Evolutionary conservation across 2,329 filamentous ascomycete species (phyloP), one percentile per base, ranked within the genome.

Genomic region (Monascus ruber): DNA sequence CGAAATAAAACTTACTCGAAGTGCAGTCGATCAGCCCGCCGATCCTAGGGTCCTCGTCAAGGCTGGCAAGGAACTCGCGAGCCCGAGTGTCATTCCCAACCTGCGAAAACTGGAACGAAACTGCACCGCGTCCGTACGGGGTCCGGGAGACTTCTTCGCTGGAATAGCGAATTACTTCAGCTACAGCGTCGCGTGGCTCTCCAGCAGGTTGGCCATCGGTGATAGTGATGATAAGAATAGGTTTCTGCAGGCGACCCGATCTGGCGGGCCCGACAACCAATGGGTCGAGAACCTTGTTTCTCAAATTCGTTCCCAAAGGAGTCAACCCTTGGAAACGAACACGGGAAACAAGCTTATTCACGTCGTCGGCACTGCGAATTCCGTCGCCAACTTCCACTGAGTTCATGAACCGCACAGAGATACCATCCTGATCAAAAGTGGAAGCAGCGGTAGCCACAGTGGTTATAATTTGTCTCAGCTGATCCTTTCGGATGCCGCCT

Each of bases 351-450:
- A 82, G 64, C 39, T 68, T 63, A 38, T 76, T 68, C 33, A 81
- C 72, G 50, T 82, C 74, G 36, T 70, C 65, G 41, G 75, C 71
- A 38, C 56, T 72, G 33, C 67, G 69, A 45, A 82, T 75, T 40
- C 71, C 65, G 48, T 80, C 74, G 28, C 58, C 71, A 50, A 52
- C 61, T 48, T 64, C 58, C 24, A 69, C 64, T 8, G 73, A 73
- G 63, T 83, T 83, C 79, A 83, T 82, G 67, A 82, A 83, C 34
- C 79, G 77, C 31, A 83, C 63, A 26, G 73, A 73, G 45, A 83
- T 79, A 33, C 79, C 79, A 50, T 83, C 79, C 28, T 76, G 67
- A 46, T 83, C 79, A 51, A 83, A 83, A n/a, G 81, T 70, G 2
- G 77, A 77, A 3, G 78, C 76, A 5, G 77, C 77, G 42, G 72